Evolutionary conservation across 495 filamentous ascomycete species (phyloP), one percentile per base, ranked within the genome.

Genomic region (Paragyromitra xinjiangensis): DNA sequence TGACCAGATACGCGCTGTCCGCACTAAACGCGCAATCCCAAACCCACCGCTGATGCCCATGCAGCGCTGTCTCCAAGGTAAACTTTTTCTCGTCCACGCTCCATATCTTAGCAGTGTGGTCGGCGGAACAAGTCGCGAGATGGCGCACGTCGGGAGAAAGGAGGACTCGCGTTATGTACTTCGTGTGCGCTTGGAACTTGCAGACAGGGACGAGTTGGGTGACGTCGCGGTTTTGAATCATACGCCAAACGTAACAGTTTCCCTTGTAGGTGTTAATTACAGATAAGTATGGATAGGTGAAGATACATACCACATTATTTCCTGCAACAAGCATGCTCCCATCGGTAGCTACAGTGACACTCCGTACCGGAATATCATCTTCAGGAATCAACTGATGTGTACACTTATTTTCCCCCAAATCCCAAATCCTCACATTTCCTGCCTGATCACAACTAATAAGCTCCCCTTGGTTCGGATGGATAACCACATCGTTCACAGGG

Each of bases 21-120:
- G 96, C 95, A 73, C 92, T 95, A 85, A 98, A 99, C 2, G 95
- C 95, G 83, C 95, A 99, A 84, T 99, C 95, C 95, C 95, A 99
- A 0, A 99, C 95, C 95, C 95, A 99, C 44, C 95, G 91, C 84
- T 99, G 95, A 83, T 99, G 95, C 69, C 92, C 92, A n/a, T 91
- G 90, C 1, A 99, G 88, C 2, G 93, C 97, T 5, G 93, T 94
- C 83, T 98, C 94, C 5, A 97, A 87, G 12, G 88, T 91, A 87
- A 88, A 97, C 71, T 85, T 90, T 84, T 84, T 87, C 71, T 88
- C 86, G 73, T 94, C 91, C 19, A 97, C 91, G 73, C 93, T 91
- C 95, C 95, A 99, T 63, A 99, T 98, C 83, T 96, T 96, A 73
- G 96, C 96, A 0, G 94, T 98, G 84, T 98, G 95, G 84, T 99